Percentiles rank a stretch among this genome's conserved stretches.
phyloP scores from a whole-genome alignment of 805 yeast genomes.

The Ogataea populi-albae region DNA sequence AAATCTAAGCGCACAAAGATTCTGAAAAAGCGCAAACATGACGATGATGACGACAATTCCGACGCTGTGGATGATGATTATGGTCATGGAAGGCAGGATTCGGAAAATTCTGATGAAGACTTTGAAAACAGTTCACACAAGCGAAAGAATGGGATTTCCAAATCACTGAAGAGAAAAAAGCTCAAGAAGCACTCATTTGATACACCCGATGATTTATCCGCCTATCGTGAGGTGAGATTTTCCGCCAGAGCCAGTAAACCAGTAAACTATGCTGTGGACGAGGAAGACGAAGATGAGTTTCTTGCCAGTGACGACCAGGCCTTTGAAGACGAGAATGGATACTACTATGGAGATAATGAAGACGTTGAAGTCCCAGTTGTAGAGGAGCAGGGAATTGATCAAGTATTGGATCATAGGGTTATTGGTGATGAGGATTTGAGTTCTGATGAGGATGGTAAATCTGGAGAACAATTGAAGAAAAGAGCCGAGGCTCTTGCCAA shows the following conservation, averaged over 20 bases:
- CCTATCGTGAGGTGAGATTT: constrained; percentile 62
- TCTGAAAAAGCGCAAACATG: constrained; percentile 25
- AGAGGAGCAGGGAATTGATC: constrained; percentile 30
- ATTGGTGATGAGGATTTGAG: constrained; percentile 31
- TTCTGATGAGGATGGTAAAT: constrained; percentile 34
- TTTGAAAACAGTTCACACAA: constrained; percentile 18
- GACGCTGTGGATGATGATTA: constrained; percentile 24
- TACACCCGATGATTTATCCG: constrained; percentile 14
- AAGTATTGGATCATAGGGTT: constrained; percentile 55
- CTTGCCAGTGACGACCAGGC: constrained; percentile 43
- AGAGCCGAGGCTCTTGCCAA: constrained; percentile 14
- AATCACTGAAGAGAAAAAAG: constrained; percentile 4
- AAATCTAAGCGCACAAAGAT: constrained; percentile 17
- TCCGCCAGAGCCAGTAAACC: constrained; percentile 68
- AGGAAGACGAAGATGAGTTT: constrained; percentile 54
- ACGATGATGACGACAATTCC: constrained; percentile 27
- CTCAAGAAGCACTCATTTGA: constrained; percentile 11
- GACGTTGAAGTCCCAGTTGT: constrained; percentile 15
- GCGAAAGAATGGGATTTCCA: constrained; percentile 13
- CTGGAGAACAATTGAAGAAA: constrained; percentile 24
- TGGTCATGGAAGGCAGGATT: too few species aligned
- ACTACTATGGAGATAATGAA: constrained; percentile 23
- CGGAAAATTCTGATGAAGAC: constrained; percentile 34
- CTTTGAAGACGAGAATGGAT: constrained; percentile 27
- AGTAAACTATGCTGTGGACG: constrained; percentile 73